These are phyloP conservation scores for Acephala macrosclerotiorum DNA, from an alignment of 2,329 filamentous ascomycete species.

Conservation along the genomic window DNA sequence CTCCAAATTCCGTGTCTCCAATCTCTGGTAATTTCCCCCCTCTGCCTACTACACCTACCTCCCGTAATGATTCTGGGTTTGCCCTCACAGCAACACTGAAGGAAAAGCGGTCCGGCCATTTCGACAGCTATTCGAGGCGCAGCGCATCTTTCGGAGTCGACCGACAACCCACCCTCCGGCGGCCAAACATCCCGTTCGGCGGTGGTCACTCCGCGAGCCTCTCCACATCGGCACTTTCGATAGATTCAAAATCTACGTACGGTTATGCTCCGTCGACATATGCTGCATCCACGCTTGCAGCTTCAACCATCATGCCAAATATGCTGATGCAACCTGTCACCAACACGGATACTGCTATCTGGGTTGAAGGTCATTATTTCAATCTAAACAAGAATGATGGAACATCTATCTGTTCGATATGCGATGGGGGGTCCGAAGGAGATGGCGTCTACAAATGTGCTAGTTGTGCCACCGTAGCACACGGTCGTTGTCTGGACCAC, in stretches of 20 bases:
- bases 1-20: constrained; percentile 74
- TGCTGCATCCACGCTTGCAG: constrained; percentile 84
- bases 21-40: constrained; percentile 80
- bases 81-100: constrained; percentile 84
- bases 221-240: constrained; percentile 68
- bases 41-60: constrained; percentile 79
- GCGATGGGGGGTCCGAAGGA: constrained; percentile 70
- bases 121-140: constrained; percentile 76
- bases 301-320: constrained; percentile 86
- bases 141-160: constrained; percentile 93
- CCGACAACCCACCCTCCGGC: constrained; percentile 69
- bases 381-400: constrained; percentile 67
- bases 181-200: constrained; percentile 78
- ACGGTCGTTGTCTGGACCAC: constrained; percentile 67
- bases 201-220: constrained; percentile 69
- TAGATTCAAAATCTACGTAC: constrained; percentile 49
- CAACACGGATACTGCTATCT: constrained; percentile 81
- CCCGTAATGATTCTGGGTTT: constrained; percentile 90
- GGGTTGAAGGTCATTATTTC: constrained; percentile 87
- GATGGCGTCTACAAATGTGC: constrained; percentile 80
- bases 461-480: constrained; percentile 65
- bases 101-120: constrained; percentile 94
- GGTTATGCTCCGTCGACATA: constrained; percentile 86
- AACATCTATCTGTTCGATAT: constrained; percentile 72
- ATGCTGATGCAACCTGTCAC: constrained; percentile 80